These are phyloP conservation scores for Limonomyces culmigenus DNA, from an alignment of 1,284 basidiomycete species.

Conservation along the genomic window DNA sequence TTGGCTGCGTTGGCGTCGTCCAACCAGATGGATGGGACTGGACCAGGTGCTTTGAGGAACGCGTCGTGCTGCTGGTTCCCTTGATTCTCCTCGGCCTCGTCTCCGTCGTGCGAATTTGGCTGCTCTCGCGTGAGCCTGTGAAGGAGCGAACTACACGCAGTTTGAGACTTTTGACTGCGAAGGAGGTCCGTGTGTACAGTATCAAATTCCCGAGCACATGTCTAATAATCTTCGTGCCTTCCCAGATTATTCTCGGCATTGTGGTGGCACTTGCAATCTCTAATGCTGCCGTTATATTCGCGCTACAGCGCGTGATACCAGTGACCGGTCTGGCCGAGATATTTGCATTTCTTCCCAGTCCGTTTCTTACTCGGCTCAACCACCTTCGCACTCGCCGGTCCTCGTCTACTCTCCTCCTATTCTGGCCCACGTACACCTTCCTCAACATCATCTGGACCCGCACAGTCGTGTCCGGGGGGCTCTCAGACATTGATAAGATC, in stretches of 20 bases:
- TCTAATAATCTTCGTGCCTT: not conserved
- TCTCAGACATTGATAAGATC: no score
- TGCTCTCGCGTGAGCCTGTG: not conserved
- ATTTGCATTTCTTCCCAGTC: slow-evolving; percentile 26
- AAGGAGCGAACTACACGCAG: not conserved
- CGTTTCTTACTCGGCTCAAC: slow-evolving; percentile 43
- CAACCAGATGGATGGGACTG: slow-evolving; percentile 67
- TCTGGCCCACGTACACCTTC: slow-evolving; percentile 63
- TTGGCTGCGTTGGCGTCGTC: no score
- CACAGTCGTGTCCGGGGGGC: slow-evolving; percentile 24
- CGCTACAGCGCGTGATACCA: slow-evolving; percentile 24
- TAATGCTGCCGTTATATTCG: slow-evolving; percentile 18
- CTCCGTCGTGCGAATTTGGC: slow-evolving; percentile 18
- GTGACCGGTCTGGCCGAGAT: slow-evolving; percentile 44
- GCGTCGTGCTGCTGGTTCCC: slow-evolving; percentile 37
- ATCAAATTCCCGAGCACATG: not conserved
- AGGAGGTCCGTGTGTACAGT: not conserved
- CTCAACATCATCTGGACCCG: slow-evolving; percentile 43
- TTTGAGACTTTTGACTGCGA: not conserved
- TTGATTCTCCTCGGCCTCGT: slow-evolving; percentile 32
- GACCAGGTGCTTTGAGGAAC: slow-evolving; percentile 75
- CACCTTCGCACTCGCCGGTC: slow-evolving; percentile 68
- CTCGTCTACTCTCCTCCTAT: slow-evolving; percentile 64
- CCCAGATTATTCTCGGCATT: slow-evolving; percentile 27
- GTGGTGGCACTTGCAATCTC: slow-evolving; percentile 24